Conservation (phyloP, 371 early-diverging fungal genomes). For the Mucor racemosus region DNA sequence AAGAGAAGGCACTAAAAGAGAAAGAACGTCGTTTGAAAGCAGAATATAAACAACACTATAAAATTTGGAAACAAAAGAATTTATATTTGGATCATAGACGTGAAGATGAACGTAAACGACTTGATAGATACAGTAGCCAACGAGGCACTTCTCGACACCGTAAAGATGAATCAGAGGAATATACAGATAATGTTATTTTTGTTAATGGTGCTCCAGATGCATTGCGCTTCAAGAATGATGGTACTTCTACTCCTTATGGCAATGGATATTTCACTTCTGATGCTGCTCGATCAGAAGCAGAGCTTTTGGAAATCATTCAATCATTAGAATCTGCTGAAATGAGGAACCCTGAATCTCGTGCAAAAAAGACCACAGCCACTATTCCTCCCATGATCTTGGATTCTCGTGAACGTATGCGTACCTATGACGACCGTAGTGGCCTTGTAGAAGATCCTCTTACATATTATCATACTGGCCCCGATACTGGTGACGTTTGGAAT, state of each 20-base stretch:
- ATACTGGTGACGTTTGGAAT: constrained; percentile 77
- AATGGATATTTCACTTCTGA: constrained; percentile 67
- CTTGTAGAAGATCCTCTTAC: constrained; percentile 63
- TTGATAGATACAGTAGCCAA: constrained; percentile 34
- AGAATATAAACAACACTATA: constrained; percentile 44
- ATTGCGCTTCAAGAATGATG: constrained; percentile 44
- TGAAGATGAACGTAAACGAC: constrained; percentile 41
- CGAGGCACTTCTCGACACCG: constrained; percentile 38
- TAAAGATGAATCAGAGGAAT: constrained; percentile 56
- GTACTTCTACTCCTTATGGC: constrained; percentile 38
- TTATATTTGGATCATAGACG: constrained; percentile 46
- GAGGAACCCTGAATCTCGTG: constrained; percentile 78
- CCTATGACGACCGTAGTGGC: constrained; percentile 69
- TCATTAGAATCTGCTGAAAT: constrained; percentile 76
- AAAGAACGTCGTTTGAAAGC: constrained; percentile 44
- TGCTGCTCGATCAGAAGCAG: constrained; percentile 84
- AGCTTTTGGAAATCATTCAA: constrained; percentile 79
- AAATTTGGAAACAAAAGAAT: constrained; percentile 48
- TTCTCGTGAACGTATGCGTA: constrained; percentile 58
- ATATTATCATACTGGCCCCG: constrained; percentile 65
- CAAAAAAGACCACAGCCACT: constrained; percentile 76
- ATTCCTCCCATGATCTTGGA: constrained; percentile 81
- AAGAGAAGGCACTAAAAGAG: constrained; percentile 25
- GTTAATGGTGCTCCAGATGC: constrained; percentile 47
- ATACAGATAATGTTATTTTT: constrained; percentile 50